phyloP scores from a whole-genome alignment of 345 rosid species.

The Gossypium mustelinum region DNA sequence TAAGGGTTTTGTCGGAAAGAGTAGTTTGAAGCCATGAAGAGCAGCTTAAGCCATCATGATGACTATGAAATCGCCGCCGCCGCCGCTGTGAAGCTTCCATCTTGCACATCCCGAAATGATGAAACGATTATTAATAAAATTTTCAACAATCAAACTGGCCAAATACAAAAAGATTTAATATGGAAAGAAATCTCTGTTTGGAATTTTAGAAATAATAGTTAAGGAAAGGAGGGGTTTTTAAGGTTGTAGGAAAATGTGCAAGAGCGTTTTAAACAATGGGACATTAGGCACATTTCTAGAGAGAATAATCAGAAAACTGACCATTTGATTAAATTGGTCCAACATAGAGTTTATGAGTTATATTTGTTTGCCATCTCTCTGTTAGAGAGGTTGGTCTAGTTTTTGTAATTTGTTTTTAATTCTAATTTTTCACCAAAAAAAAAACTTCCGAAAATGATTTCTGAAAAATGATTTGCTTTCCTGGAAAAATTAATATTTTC shows the following conservation, averaged over 20 bases:
- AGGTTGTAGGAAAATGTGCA: not conserved
- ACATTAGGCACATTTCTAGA: too few species aligned
- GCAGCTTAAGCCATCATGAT: slow-evolving; percentile 38
- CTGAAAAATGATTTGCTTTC: too few species aligned
- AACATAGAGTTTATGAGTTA: too few species aligned
- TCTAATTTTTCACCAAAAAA: too few species aligned
- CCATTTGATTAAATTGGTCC: too few species aligned
- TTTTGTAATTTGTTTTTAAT: too few species aligned
- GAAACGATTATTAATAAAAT: not conserved
- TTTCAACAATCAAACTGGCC: not conserved
- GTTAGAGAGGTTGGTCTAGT: too few species aligned
- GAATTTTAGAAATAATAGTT: not conserved
- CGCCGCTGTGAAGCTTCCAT: slow-evolving; percentile 34
- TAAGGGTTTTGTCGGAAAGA: slow-evolving; percentile 42
- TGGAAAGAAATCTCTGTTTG: not conserved
- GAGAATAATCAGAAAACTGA: too few species aligned
- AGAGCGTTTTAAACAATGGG: not conserved
- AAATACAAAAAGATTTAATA: too few species aligned
- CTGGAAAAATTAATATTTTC: too few species aligned
- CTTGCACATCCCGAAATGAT: slow-evolving; percentile 26
- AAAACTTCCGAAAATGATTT: too few species aligned
- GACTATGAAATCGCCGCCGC: slow-evolving; percentile 80
- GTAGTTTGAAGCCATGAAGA: slow-evolving; percentile 83
- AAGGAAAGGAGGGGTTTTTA: not conserved
- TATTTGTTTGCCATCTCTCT: too few species aligned